Evolutionary conservation across 352 stramenopile species (phyloP), one percentile per base, ranked within the genome.

Genomic region (Globisporangium acanthophoron): DNA sequence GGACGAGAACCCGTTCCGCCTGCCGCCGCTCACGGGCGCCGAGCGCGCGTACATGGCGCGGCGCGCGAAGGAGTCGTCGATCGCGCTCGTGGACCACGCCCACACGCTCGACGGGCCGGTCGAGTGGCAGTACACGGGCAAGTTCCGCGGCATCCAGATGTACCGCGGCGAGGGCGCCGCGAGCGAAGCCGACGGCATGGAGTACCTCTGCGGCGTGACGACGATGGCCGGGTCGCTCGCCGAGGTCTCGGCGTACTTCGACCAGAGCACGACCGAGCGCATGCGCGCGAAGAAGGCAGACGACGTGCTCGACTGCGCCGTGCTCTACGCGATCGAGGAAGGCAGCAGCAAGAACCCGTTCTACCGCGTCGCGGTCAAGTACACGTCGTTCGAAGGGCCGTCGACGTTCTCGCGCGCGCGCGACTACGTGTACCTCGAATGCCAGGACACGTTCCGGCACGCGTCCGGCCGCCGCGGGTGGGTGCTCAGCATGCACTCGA

Each of bases 401-500:
- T 79, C 72, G 7, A 68, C 69, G 24, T 85, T 88, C 66, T 84
- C 75, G 3, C 59, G 79, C 31, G 72, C 76, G 20, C 64, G 81
- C 8, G 81, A 91, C 46, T 91, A 88, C 61, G 88, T 79, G 55
- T 89, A 76, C 45, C 52, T 91, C 11, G 81, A 93, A 61, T 91
- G 80, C 55, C 83, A 93, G 52, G 81, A 90, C 58, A 88, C 79
- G 40, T 93, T 93, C 59, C 73, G 77, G 11, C 79, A 93, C 58
- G 73, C 80, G 3, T 84, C 77, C 1, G 76, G 80, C 37, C 72
- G 83, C 3, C 70, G 80, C 39, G 83, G 83, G 4, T 91, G 79
- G 77, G 83, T 89, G 37, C 70, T 88, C 6, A 89, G 77, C 48
- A 91, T 91, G 79, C 83, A 93, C 68, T 93, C 83, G 31, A 89